phyloP scores from a whole-genome alignment of 2,329 filamentous ascomycete genomes.

The Calonectria hongkongensis region DNA sequence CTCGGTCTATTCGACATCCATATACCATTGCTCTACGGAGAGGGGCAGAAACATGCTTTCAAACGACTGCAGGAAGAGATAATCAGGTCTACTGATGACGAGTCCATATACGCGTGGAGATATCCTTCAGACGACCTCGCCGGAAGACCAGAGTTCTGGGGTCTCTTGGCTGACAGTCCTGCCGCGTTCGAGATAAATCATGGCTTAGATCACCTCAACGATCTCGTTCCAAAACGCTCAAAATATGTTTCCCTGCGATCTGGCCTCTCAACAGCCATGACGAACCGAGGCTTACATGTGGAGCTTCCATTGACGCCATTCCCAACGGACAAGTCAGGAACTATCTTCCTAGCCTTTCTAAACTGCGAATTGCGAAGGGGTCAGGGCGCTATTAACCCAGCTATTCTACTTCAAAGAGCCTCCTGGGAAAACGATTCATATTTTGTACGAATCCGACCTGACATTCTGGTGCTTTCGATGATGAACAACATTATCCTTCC shows the following conservation, averaged over 20 bases:
- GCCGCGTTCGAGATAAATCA: constrained; percentile 51
- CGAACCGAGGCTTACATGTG: constrained; percentile 53
- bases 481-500: constrained; percentile 55
- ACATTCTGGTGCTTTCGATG: constrained; percentile 50
- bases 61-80: constrained; percentile 56
- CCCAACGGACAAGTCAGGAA: constrained; percentile 51
- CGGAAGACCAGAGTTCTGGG: constrained; percentile 50
- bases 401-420: constrained; percentile 55
- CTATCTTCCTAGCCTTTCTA: constrained; percentile 54
- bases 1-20: constrained; percentile 59
- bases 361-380: constrained; percentile 55
- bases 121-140: constrained; percentile 41
- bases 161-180: constrained; percentile 54
- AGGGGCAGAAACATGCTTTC: constrained; percentile 55
- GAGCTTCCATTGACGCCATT: constrained; percentile 55
- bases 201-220: constrained; percentile 45
- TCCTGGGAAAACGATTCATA: constrained; percentile 55
- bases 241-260: constrained; percentile 53
- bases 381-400: constrained; percentile 48
- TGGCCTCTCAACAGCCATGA: constrained; percentile 45
- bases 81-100: constrained; percentile 55
- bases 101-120: constrained; percentile 56
- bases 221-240: constrained; percentile 45
- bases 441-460: constrained; percentile 54
- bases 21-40: constrained; percentile 59